phyloP scores from a whole-genome alignment of 345 rosid species.

The Hirschfeldia incana region DNA sequence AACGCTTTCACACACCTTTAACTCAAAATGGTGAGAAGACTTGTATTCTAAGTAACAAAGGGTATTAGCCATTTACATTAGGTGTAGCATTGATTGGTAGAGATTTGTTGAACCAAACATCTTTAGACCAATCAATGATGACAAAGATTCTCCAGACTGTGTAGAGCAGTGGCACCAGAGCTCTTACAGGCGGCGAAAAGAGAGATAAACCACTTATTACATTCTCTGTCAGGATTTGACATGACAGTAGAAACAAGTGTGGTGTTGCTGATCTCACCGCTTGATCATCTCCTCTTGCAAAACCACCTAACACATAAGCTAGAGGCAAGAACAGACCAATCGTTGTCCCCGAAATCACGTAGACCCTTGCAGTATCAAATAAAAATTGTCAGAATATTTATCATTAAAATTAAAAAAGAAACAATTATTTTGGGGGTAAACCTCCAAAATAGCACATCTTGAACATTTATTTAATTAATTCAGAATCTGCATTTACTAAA shows the following conservation, averaged over 20 bases:
- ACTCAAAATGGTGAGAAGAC: background rate
- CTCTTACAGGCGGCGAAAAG: conserved; percentile 84
- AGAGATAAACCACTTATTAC: conserved; percentile 65
- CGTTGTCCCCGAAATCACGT: conserved; percentile 64
- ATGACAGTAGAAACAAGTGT: conserved; percentile 77
- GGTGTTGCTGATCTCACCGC: conserved; percentile 83
- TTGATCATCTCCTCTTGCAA: conserved; percentile 80
- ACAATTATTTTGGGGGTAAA: background rate
- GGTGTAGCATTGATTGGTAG: conserved; percentile 52
- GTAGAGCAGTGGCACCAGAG: conserved; percentile 75
- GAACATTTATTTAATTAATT: too few relatives aligned
- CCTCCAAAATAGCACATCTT: too few relatives aligned
- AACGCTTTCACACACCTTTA: conserved; percentile 23
- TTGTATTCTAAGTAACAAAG: background rate
- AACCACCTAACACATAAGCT: conserved; percentile 87
- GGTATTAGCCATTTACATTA: conserved; percentile 42
- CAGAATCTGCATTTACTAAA: too few relatives aligned
- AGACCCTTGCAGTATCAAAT: conserved; percentile 33
- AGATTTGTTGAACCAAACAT: conserved; percentile 68
- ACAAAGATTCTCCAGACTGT: conserved; percentile 77
- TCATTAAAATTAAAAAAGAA: background rate
- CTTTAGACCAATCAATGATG: conserved; percentile 62
- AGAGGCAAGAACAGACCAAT: conserved; percentile 81
- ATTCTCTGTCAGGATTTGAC: conserved; percentile 87
- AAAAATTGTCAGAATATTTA: background rate